Evolutionary conservation across 2,329 filamentous ascomycete genomes (phyloP).

Genomic region (Tolypocladium tundrense): DNA sequence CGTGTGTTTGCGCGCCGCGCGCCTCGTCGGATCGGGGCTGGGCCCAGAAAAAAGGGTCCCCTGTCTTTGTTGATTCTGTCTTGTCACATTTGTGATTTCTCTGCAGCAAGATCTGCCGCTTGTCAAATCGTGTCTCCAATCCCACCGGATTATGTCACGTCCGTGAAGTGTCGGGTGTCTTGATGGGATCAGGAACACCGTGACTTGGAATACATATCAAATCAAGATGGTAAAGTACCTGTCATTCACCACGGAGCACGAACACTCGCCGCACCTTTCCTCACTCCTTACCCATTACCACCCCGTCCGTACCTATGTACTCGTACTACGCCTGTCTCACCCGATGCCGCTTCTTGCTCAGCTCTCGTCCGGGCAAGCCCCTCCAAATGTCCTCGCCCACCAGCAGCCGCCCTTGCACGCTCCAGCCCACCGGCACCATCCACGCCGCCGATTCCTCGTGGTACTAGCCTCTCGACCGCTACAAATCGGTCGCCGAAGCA

Average conservation of each 20-base stretch:
- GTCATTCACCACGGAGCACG: not conserved
- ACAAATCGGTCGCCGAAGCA: not conserved
- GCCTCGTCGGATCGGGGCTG: not conserved
- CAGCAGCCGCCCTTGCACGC: not conserved
- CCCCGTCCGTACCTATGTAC: too few species aligned
- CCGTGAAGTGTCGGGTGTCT: not conserved
- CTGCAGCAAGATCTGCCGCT: not conserved
- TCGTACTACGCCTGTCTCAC: not conserved
- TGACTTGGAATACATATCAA: not conserved
- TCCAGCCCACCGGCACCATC: not conserved
- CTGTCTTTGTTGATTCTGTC: not conserved
- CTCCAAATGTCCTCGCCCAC: not conserved
- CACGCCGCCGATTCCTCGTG: not conserved
- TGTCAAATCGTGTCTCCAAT: not conserved
- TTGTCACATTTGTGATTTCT: not conserved
- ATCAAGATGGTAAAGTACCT: not conserved
- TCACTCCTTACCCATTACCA: not conserved
- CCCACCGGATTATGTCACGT: not conserved
- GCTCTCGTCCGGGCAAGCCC: not conserved
- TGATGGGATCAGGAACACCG: not conserved
- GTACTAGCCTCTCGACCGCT: not conserved
- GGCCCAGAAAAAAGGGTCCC: not conserved
- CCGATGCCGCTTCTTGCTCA: not conserved
- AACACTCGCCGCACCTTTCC: too few species aligned
- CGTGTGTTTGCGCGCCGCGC: not conserved